Percentiles rank a stretch among this genome's conserved stretches.
Evolutionary conservation across 1,284 basidiomycete genomes (phyloP).

Genomic region (Apiotrichum porosum): DNA sequence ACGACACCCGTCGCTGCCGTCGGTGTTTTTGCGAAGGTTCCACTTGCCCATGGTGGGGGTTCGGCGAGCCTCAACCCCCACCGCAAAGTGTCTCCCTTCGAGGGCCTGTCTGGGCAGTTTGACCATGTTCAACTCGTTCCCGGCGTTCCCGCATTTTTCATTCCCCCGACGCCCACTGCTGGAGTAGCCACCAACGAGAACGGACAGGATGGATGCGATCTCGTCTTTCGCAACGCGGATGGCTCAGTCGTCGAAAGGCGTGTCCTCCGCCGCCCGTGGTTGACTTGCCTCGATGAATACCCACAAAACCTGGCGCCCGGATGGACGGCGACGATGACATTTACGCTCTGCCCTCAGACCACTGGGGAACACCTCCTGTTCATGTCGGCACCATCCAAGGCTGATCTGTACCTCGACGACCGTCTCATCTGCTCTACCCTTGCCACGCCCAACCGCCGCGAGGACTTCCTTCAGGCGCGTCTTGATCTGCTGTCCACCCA

Average conservation of each 20-base stretch:
- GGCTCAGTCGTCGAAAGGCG: slow-evolving; percentile 7
- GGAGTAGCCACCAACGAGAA: slow-evolving; percentile 8
- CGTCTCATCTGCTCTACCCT: too few species aligned
- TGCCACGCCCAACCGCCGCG: too few species aligned
- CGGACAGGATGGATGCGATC: slow-evolving; percentile 22
- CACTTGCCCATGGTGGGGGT: slow-evolving; percentile 56
- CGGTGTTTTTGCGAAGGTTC: slow-evolving; percentile 57
- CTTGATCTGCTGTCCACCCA: too few species aligned
- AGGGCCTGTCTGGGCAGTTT: slow-evolving; percentile 54
- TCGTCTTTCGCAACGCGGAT: slow-evolving; percentile 20
- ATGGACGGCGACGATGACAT: slow-evolving; percentile 19
- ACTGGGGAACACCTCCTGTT: too few species aligned
- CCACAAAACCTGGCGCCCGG: slow-evolving; percentile 20
- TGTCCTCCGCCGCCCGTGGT: slow-evolving; percentile 4
- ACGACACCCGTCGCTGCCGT: slow-evolving; percentile 53
- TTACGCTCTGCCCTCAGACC: too few species aligned
- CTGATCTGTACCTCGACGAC: too few species aligned
- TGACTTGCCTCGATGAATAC: slow-evolving; percentile 12
- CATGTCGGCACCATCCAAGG: too few species aligned
- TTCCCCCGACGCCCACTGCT: slow-evolving; percentile 12
- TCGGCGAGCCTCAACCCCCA: slow-evolving; percentile 53
- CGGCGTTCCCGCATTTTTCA: slow-evolving; percentile 17
- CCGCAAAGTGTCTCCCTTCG: slow-evolving; percentile 54
- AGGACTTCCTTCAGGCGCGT: too few species aligned
- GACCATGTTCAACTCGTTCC: slow-evolving; percentile 34